Evolutionary conservation across 73 alveolate genomes (phyloP).

Genomic region (Tetrahymena elliotti): DNA sequence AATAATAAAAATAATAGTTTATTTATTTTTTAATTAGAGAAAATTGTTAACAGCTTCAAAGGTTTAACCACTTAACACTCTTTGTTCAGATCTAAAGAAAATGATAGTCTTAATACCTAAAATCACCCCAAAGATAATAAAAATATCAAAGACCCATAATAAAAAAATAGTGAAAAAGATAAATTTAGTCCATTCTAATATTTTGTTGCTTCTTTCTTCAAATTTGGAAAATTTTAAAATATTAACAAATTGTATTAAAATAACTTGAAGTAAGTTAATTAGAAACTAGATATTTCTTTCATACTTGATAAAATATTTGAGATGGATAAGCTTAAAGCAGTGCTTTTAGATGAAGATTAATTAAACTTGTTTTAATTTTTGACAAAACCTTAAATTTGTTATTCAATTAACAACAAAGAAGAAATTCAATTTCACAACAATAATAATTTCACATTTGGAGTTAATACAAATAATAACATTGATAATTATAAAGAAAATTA

Average conservation of each 20-base stretch:
- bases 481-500: neutral
- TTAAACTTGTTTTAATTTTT: too few relatives aligned
- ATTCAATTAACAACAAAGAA: neutral
- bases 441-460: neutral
- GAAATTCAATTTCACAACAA: neutral
- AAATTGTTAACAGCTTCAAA: neutral
- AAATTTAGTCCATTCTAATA: neutral
- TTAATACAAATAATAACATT: too few relatives aligned
- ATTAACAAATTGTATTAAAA: neutral
- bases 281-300: neutral
- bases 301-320: neutral
- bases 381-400: neutral
- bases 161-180: neutral
- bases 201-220: neutral
- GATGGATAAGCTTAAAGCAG: neutral
- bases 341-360: neutral
- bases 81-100: neutral
- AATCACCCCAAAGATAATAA: neutral
- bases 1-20: too few relatives aligned
- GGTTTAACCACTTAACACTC: neutral
- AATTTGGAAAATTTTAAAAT: neutral
- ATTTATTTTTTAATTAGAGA: neutral
- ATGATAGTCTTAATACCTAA: neutral
- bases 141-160: neutral
- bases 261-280: too few relatives aligned